phyloP scores from a whole-genome alignment of 2,329 filamentous ascomycete species.

The Ophiocordyceps camponoti-rufipedis region DNA sequence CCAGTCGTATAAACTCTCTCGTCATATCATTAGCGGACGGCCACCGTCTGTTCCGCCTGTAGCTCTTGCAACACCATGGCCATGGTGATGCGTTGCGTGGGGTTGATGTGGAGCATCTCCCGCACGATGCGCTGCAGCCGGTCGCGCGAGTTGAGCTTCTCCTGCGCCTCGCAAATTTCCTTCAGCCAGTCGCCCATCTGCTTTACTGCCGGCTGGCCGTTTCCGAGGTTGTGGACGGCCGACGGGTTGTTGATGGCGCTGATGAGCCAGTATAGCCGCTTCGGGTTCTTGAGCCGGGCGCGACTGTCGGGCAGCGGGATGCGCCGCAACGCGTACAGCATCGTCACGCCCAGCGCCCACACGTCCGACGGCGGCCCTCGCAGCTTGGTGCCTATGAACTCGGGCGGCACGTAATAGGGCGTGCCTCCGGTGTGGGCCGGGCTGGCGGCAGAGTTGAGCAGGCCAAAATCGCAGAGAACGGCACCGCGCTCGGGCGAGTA shows the following conservation, averaged over 20 bases:
- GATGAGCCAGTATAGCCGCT: conserved; percentile 39
- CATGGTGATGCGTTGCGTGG: conserved; percentile 33
- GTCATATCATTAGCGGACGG: not conserved
- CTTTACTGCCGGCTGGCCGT: conserved; percentile 21
- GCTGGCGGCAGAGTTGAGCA: conserved; percentile 28
- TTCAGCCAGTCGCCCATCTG: conserved; percentile 39
- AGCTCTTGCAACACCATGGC: conserved; percentile 28
- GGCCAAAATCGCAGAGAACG: conserved; percentile 41
- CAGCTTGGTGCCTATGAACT: conserved; percentile 36
- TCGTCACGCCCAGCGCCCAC: conserved; percentile 41
- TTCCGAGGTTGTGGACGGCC: conserved; percentile 14
- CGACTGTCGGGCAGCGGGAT: conserved; percentile 36
- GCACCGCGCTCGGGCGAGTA: conserved; percentile 40
- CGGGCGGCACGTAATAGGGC: conserved; percentile 42
- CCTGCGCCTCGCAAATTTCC: conserved; percentile 30
- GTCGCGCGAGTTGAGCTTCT: conserved; percentile 25
- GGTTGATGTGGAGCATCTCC: conserved; percentile 35
- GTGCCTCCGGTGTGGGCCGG: conserved; percentile 34
- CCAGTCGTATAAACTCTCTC: no score
- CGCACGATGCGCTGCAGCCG: conserved; percentile 30
- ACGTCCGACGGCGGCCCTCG: conserved; percentile 38
- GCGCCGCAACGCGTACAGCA: conserved; percentile 39
- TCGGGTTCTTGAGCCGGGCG: conserved; percentile 25
- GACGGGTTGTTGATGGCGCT: conserved; percentile 30
- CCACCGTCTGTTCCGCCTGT: conserved; percentile 10